phyloP scores from a whole-genome alignment of 169 alveolate genomes.

The Eimeria necatrix region DNA sequence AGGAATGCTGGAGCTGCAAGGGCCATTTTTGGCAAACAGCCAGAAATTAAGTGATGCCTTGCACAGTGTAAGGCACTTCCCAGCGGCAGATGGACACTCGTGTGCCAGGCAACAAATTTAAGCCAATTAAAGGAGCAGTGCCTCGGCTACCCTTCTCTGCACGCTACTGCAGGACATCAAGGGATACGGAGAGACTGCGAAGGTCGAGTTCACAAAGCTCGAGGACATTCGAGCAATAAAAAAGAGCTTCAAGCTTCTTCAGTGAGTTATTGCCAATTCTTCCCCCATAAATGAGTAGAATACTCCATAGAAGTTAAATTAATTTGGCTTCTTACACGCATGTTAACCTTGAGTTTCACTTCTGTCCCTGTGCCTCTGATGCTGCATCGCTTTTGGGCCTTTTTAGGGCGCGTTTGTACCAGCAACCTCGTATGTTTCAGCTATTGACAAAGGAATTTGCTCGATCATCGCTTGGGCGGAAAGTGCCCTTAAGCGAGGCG shows the following conservation, averaged over 20 bases:
- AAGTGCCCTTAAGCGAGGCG: constrained; percentile 36
- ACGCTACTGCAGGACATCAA: background rate
- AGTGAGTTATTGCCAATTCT: background rate
- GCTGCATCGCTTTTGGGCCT: background rate
- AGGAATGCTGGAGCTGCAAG: constrained; percentile 54
- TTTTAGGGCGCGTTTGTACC: constrained; percentile 48
- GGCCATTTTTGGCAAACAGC: constrained; percentile 33
- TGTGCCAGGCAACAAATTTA: too few relatives aligned
- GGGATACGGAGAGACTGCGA: constrained; percentile 40
- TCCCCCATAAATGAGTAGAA: too few relatives aligned
- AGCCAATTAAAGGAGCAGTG: background rate
- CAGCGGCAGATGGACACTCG: background rate
- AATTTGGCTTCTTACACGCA: too few relatives aligned
- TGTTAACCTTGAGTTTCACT: too few relatives aligned
- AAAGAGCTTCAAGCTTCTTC: constrained; percentile 48
- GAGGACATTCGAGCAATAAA: constrained; percentile 7
- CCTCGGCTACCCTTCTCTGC: background rate
- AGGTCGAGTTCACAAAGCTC: constrained; percentile 18
- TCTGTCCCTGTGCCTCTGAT: background rate
- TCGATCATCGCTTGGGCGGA: constrained; percentile 53
- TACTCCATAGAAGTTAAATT: too few relatives aligned
- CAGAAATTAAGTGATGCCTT: constrained; percentile 15
- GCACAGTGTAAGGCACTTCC: constrained; percentile 45
- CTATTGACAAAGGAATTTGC: constrained; percentile 35
- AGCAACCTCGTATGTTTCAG: constrained; percentile 59